phyloP scores from a whole-genome alignment of 2,329 filamentous ascomycete genomes.

The Periconia sp. region DNA sequence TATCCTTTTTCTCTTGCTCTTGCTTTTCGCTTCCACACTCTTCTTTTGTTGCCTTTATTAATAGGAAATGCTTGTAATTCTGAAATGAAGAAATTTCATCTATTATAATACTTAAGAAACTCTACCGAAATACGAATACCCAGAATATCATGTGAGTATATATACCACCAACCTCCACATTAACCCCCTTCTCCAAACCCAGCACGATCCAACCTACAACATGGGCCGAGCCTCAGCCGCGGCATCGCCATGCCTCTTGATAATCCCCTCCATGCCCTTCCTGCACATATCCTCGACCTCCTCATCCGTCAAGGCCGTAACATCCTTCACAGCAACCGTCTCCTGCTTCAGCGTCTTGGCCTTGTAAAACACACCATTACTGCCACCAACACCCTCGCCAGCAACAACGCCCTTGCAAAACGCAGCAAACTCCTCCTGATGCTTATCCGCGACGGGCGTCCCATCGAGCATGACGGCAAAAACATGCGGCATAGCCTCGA shows the following conservation, averaged over 20 bases:
- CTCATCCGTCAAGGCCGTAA: conserved; percentile 35
- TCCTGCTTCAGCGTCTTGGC: conserved; percentile 35
- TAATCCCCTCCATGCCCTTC: conserved; percentile 24
- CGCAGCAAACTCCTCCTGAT: conserved; percentile 40
- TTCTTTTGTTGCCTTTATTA: too few species aligned
- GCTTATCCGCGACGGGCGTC: conserved; percentile 25
- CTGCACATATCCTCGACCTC: conserved; percentile 33
- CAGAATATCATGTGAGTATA: too few species aligned
- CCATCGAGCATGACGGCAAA: conserved; percentile 52
- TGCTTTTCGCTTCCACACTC: too few species aligned
- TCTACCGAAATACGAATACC: too few species aligned
- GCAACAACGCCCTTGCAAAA: conserved; percentile 34
- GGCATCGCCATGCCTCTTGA: conserved; percentile 16
- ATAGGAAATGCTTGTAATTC: too few species aligned
- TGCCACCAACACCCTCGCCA: neutral
- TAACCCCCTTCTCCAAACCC: too few species aligned
- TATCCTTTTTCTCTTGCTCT: too few species aligned
- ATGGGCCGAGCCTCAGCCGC: too few species aligned
- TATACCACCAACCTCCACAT: too few species aligned
- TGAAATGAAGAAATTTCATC: too few species aligned
- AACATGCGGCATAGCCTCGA: conserved; percentile 78
- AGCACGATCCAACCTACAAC: too few species aligned
- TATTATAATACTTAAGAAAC: too few species aligned
- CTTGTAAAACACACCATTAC: conserved; percentile 16
- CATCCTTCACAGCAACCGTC: conserved; percentile 25